Evolutionary conservation across 1,284 basidiomycete genomes (phyloP), one percentile per base, ranked within the genome.

Genomic region (Cutaneotrichosporon arboriforme): DNA sequence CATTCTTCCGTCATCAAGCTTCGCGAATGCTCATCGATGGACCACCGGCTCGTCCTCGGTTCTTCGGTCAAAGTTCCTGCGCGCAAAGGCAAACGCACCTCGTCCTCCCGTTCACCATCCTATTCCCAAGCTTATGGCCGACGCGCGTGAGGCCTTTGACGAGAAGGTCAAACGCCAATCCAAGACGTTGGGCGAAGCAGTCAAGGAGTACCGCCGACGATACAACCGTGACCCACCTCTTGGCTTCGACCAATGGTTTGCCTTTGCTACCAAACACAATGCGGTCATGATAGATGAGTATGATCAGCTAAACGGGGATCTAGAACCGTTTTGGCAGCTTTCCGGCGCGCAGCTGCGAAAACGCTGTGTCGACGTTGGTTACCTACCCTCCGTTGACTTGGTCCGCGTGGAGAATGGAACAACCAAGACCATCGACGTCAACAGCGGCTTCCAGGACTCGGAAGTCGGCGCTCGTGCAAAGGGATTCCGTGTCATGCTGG

Each of bases 221-320:
- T 93, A 94, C 70, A 76, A 78, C 3, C 83, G 84, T 39, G 74
- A 81, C n/a, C 91, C 92, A 4, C 92, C 92, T 0, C 82, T 81
- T 51, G 91, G 90, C 0, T 96, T 96, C 63, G 89, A 92, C 65
- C 76, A 82, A 38, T 97, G 92, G 92, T 96, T 84, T 80, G 73
- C 77, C 51, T 96, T 93, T 74, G 87, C 86, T 18, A 77, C 81
- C 69, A 77, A 83, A 46, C 81, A 88, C 67, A 77, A 82, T 18
- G 85, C 88, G 50, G 81, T 84, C 65, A 83, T 97, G 76, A 80
- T 90, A 18, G 92, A 97, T 75, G 92, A 96, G 69, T 97, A 90
- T 67, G 89, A 96, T 65, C 81, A 83, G 26, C 79, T 96, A n/a
- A 73, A 82, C 52, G 77, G 80, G 46, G 92, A 96, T 69, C 76